Evolutionary conservation across 345 rosid species (phyloP), one percentile per base, ranked within the genome.

Genomic region (Corymbia maculata): DNA sequence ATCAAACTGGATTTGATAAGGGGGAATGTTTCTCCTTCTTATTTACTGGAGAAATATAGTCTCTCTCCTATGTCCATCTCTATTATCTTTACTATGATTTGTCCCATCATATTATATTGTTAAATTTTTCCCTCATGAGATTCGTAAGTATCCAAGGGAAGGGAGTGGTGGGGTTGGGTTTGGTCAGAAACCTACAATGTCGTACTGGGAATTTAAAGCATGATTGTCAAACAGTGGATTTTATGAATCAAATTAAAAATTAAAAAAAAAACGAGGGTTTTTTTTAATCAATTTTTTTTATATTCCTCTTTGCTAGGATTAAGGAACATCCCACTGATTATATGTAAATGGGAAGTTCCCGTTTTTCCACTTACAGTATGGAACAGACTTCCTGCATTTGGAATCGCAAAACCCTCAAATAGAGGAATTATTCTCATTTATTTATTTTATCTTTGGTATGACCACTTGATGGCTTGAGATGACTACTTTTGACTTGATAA

Each of bases 341-440:
- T 59, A 28, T 59, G 86, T 52, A 86, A 30, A 50, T 42, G 86
- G 88, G 70, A 52, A 86, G 79, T 70, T 53, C 17, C 55, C 68
- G n/a, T 84, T 49, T 88, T 91, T 91, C 94, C 88, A 87, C 89
- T 89, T 91, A 79, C 82, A 85, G 94, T 32, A 93, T 90, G 91
- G 75, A 89, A 87, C 92, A 92, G 17, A 66, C 13, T 87, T 90
- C 92, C 92, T 90, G 92, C 92, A 89, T 91, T 90, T 88, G 93
- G 93, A 90, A 85, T 89, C 92, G 90, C 53, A 87, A 89, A 89
- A 59, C 47, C 44, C 84, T 45, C n/a, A 42, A 36, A 50, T 21
- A 13, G 45, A 10, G 79, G 49, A 51, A 45, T 30, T 24, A 21
- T 52, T 10, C 30, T 3, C 26, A 28, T 26, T 26, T 28, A 55